Evolutionary conservation across 495 filamentous ascomycete genomes (phyloP).

Genomic region (Neurospora sp.): DNA sequence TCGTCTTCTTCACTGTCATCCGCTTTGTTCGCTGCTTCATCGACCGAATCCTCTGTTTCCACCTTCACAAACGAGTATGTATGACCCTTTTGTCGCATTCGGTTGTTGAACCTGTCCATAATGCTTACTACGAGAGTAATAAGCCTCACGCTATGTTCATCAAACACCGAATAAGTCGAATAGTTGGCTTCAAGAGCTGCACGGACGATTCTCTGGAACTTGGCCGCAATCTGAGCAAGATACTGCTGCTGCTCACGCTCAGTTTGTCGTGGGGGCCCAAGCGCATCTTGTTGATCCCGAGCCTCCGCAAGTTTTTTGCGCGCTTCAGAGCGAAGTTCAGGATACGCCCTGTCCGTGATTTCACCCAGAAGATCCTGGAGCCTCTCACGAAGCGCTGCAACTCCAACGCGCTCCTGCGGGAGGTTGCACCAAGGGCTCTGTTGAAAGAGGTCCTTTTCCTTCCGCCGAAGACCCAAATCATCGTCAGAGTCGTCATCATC

Average conservation of each 20-base stretch:
- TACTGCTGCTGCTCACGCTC: slow-evolving; percentile 32
- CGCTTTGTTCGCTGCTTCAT: background rate
- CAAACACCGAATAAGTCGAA: slow-evolving; percentile 24
- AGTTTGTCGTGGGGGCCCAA: slow-evolving; percentile 36
- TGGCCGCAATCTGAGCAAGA: slow-evolving; percentile 28
- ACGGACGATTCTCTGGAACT: slow-evolving; percentile 31
- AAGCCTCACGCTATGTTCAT: slow-evolving; percentile 5
- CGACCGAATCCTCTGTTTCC: background rate
- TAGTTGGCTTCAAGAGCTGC: slow-evolving; percentile 35
- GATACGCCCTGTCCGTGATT: slow-evolving; percentile 38
- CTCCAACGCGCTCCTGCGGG: slow-evolving; percentile 36
- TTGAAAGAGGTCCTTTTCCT: slow-evolving; percentile 13
- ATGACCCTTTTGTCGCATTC: slow-evolving; percentile 1
- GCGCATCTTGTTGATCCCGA: slow-evolving; percentile 18
- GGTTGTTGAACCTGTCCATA: slow-evolving; percentile 9
- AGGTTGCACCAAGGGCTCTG: slow-evolving; percentile 33
- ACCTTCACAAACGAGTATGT: background rate
- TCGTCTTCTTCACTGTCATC: background rate
- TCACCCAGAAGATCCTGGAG: slow-evolving; percentile 32
- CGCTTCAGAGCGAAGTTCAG: slow-evolving; percentile 34
- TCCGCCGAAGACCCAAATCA: background rate
- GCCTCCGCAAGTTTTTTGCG: slow-evolving; percentile 22
- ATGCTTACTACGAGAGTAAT: slow-evolving; percentile 33
- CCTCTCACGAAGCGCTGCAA: slow-evolving; percentile 33
- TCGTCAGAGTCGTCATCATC: slow-evolving; percentile 12